A percentile compares a stretch with the other conserved stretches of the same genome.
Conservation (phyloP, 352 stramenopile genomes). For the Halophytophthora polymorphica region DNA sequence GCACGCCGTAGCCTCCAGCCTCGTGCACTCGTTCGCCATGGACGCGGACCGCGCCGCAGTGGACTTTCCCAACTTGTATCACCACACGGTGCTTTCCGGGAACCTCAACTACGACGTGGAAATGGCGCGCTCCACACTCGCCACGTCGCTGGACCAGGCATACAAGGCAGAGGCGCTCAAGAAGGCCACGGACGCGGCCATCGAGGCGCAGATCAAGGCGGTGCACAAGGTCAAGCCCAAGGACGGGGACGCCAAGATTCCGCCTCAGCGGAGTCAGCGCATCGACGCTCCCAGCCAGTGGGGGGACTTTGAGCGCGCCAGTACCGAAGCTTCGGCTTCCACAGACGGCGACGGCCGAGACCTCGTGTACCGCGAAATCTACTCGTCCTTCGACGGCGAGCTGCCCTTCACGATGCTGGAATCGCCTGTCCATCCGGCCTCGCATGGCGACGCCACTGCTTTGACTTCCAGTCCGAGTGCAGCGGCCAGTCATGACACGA, state of each 20-base stretch:
- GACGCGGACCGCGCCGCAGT: constrained; percentile 66
- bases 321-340: constrained; percentile 16
- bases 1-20: constrained; percentile 49
- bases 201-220: constrained; percentile 57
- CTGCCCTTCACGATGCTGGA: constrained; percentile 64
- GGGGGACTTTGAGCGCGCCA: constrained; percentile 18
- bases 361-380: constrained; percentile 52
- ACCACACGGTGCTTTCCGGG: constrained; percentile 79
- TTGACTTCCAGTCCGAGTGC: constrained; percentile 2
- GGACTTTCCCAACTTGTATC: constrained; percentile 82
- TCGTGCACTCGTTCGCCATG: constrained; percentile 83
- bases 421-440: constrained; percentile 24
- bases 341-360: constrained; percentile 16
- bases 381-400: constrained; percentile 42
- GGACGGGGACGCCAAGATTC: constrained; percentile 10
- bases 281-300: constrained; percentile 12
- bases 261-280: constrained; percentile 9
- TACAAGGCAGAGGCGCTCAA: constrained; percentile 72
- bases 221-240: constrained; percentile 14
- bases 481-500: constrained; percentile 9
- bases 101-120: constrained; percentile 82
- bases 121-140: constrained; percentile 33
- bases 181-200: constrained; percentile 49
- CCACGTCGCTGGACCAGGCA: constrained; percentile 57
- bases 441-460: neutral